Conservation (phyloP, 176 grass and related monocot genomes). For the Areca catechu region DNA sequence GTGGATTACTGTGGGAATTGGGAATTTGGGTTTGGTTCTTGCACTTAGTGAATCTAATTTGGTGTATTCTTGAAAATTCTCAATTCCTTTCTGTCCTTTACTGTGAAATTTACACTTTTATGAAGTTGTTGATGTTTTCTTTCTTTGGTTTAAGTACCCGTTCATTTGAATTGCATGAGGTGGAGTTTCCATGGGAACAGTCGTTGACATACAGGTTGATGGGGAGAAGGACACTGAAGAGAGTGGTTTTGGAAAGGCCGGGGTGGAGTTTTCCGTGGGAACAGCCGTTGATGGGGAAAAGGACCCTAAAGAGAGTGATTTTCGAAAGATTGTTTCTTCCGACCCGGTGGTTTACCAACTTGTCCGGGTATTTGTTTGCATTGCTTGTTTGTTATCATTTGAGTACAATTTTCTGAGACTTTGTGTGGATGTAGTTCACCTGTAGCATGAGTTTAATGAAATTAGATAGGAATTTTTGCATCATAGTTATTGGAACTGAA, state of each 20-base stretch:
- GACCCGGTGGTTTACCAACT: conserved; percentile 89
- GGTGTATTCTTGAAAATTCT: background rate
- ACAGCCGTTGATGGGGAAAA: conserved; percentile 30
- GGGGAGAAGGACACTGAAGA: conserved; percentile 40
- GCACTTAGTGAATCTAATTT: background rate
- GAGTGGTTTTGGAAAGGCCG: conserved; percentile 28
- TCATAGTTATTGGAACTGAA: no score
- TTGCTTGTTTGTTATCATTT: conserved; percentile 10
- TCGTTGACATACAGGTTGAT: conserved; percentile 23
- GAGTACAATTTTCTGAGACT: conserved; percentile 1
- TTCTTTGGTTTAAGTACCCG: background rate
- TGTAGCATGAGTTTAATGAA: background rate
- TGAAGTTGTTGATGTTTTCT: background rate
- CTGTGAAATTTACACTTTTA: background rate
- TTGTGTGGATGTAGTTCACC: conserved; percentile 7
- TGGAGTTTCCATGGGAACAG: conserved; percentile 51
- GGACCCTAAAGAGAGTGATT: conserved; percentile 35
- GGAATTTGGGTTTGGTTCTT: conserved; percentile 6
- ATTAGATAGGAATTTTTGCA: no score
- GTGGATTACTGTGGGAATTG: background rate
- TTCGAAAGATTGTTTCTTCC: conserved; percentile 36
- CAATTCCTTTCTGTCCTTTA: background rate
- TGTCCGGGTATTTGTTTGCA: conserved; percentile 64
- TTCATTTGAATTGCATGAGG: conserved; percentile 42
- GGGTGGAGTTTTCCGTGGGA: conserved; percentile 48